Evolutionary conservation across 768 basidiomycete species (phyloP), one percentile per base, ranked within the genome.

Genomic region (Russula emetica): DNA sequence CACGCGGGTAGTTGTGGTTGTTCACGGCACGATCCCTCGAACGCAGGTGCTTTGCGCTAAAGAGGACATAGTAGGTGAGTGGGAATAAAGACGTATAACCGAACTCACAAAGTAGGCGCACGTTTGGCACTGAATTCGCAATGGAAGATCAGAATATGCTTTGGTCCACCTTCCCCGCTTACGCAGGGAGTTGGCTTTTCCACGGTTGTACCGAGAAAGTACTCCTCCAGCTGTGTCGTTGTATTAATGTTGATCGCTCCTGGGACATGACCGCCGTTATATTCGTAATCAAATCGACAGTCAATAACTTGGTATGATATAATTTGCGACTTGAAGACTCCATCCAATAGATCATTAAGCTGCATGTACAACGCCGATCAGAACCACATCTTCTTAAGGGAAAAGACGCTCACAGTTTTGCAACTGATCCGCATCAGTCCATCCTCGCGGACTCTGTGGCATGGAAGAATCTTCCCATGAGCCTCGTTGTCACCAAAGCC

Each of bases 211-310:
- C 86, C 80, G 47, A 98, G 84, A 44, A 98, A 76, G 55, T 91
- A 81, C 57, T 90, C 86, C 72, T 97, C 94, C 47, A 98, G 82
- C 52, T 83, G 85, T 32, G 80, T 73, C 14, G 87, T 86, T 18
- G 86, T 90, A 73, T 92, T 93, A 71, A 98, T 85, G 73, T 98
- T 98, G 73, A 94, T 80, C 8, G 97, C 95, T 16, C 94, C 90
- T 11, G 84, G 83, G 67, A 98, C 85, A 77, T 98, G 97, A 0
- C 97, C 97, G 10, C 97, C 97, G 55, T 81, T 80, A 74, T 87
- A 98, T 76, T 99, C 97, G 71, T 97, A 99, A 67, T 94, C 93
- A 75, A 98, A 99, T 49, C 97, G 90, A 74, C 97, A 98, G 76
- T 99, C 97, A 69, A 99, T 88, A 62, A 99, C 76, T 69, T 89